Base-by-base conservation (phyloP, 1,139 yeast genomes). In the Pichia sp. region DNA sequence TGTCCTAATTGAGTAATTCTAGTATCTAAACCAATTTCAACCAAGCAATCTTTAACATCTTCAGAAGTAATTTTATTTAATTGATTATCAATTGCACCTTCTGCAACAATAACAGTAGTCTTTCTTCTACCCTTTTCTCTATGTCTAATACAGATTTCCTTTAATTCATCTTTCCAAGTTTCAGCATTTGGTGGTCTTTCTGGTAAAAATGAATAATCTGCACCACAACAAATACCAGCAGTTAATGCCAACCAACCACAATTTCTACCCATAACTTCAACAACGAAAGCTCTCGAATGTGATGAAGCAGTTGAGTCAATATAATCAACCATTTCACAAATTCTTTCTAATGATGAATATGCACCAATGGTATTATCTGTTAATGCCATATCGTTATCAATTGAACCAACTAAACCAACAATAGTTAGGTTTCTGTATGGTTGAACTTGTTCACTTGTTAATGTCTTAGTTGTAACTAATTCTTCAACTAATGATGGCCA, bases 251-350 rank as follows among this genome's bases (percentile, higher is more conserved):
- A 77, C 98, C 98, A 92, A 53, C 98, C 98, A 73, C 98, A 92
- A 69, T 92, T 96, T 66, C 98, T 82, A 50, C 98, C 98, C 98
- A 92, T 92, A 44, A 92, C 98, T 69, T 92, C 98, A 52, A 92
- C 88, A 42, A 92, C 96, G 67, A 92, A 92, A 7, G 98, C 98
- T 65, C 98, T 80, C 22, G 97, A 88, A 66, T 92, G 98, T 7
- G 97, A 90, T 59, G 86, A 79, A 22, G 98, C 98, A 34, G 98
- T 92, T 43, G 97, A 95, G 67, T 90, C 97, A 59, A 92, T 92
- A 68, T 85, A 89, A 67, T 92, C 97, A 56, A 90, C 87, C 68
- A 90, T 85, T 66, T 87, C 88, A 65, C 96, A 85, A 62, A 92
- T 92, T 68, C 98, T 77, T 58, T 87, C 96, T 59, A 92, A 76